Evolutionary conservation across 1,139 yeast species (phyloP).

Genomic region (Diutina sp.): DNA sequence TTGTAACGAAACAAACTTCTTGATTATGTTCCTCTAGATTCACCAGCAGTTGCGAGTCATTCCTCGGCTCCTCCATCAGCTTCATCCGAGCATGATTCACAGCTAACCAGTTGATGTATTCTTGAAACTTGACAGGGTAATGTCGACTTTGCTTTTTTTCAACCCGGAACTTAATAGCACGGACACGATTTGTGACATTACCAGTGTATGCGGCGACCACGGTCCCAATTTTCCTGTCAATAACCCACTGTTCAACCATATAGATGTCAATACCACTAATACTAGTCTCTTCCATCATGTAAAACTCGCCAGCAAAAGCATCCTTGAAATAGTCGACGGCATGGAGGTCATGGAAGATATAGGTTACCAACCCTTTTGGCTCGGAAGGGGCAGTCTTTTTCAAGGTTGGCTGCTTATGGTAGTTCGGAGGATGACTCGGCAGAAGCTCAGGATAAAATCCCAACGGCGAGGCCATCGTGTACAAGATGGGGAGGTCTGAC

Average conservation of each 20-base stretch:
- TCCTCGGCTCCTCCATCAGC: conserved; percentile 24
- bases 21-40: neutral
- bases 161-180: conserved; percentile 46
- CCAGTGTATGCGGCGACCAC: conserved; percentile 81
- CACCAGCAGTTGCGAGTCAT: neutral
- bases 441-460: neutral
- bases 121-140: conserved; percentile 50
- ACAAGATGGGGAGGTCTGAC: neutral
- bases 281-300: conserved; percentile 26
- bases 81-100: conserved; percentile 41
- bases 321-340: conserved; percentile 36
- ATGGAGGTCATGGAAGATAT: conserved; percentile 36
- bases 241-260: conserved; percentile 89
- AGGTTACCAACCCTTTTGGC: conserved; percentile 22
- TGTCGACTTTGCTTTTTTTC: conserved; percentile 38
- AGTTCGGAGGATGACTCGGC: neutral
- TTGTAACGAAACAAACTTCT: conserved; percentile 60
- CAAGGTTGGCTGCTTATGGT: neutral
- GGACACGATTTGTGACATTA: conserved; percentile 46
- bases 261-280: conserved; percentile 75
- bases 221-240: conserved; percentile 52
- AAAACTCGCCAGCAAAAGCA: conserved; percentile 29
- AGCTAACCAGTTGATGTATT: conserved; percentile 54
- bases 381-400: neutral
- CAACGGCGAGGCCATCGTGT: neutral